Percentiles rank a stretch among this genome's conserved stretches.
Evolutionary conservation across 2,329 filamentous ascomycete genomes (phyloP).

Genomic region (Lecanosticta acicola): DNA sequence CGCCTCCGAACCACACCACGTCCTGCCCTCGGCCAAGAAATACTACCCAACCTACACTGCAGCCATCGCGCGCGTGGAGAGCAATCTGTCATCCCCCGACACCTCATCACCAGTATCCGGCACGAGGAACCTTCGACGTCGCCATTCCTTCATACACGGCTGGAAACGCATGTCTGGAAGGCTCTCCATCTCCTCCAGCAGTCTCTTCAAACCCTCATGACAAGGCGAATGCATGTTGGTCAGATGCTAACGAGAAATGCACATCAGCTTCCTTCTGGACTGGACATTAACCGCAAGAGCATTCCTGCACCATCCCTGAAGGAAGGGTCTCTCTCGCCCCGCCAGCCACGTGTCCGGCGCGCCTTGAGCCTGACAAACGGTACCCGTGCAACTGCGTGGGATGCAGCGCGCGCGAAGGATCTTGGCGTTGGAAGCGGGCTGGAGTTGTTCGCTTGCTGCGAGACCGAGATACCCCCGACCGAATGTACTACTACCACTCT

Average conservation of each 20-base stretch:
- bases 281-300: not conserved
- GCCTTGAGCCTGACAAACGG: not conserved
- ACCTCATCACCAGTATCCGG: not conserved
- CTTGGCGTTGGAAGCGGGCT: too few relatives aligned
- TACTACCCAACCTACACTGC: constrained; percentile 28
- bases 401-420: not conserved
- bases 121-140: not conserved
- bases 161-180: not conserved
- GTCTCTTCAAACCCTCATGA: not conserved
- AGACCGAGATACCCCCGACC: not conserved
- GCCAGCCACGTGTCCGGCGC: not conserved
- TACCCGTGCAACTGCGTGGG: not conserved
- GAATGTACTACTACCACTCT: not conserved
- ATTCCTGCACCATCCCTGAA: not conserved
- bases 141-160: not conserved
- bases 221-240: too few relatives aligned
- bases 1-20: constrained; percentile 27
- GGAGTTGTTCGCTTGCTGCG: too few relatives aligned
- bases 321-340: too few relatives aligned
- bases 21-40: constrained; percentile 30
- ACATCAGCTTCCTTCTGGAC: not conserved
- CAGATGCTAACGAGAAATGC: too few relatives aligned
- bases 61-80: constrained; percentile 15
- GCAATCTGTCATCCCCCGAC: not conserved
- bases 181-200: not conserved